These are phyloP conservation scores for Dendrothele bispora DNA, from an alignment of 768 basidiomycete species.

Conservation along the genomic window DNA sequence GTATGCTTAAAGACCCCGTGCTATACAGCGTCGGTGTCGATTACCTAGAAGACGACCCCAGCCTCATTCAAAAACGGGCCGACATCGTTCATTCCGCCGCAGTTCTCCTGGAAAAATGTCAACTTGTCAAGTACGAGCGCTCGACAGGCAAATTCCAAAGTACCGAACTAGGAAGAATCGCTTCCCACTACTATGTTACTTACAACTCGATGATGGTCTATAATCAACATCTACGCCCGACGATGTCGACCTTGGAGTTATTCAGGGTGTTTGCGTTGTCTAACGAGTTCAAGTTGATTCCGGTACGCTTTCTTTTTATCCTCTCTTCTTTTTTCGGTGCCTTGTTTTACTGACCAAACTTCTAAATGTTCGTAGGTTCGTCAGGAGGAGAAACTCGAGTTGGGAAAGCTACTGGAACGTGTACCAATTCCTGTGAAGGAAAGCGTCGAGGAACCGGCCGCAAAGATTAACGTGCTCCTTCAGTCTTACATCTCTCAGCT, in stretches of 20 bases:
- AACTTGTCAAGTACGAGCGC: conserved; percentile 92
- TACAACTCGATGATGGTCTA: conserved; percentile 96
- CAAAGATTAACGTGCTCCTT: conserved; percentile 95
- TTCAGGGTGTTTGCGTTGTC: conserved; percentile 95
- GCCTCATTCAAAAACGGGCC: conserved; percentile 87
- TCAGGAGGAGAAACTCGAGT: conserved; percentile 88
- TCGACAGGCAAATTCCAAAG: conserved; percentile 85
- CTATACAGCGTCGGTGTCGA: conserved; percentile 88
- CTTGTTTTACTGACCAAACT: conserved; percentile 9
- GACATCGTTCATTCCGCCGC: conserved; percentile 95
- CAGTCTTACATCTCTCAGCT: conserved; percentile 94
- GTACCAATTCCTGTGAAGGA: conserved; percentile 99
- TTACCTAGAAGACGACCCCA: conserved; percentile 84
- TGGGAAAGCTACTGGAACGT: conserved; percentile 85
- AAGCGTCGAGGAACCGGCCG: conserved; percentile 91
- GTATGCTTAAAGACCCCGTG: conserved; percentile 87
- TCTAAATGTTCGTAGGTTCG: conserved; percentile 65
- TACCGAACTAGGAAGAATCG: conserved; percentile 92
- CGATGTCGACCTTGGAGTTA: conserved; percentile 86
- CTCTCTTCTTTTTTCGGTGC: neutral
- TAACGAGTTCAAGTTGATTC: conserved; percentile 93
- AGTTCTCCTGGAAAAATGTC: conserved; percentile 89
- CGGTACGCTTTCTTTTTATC: conserved; percentile 41
- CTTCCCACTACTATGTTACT: conserved; percentile 94
- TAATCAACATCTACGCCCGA: conserved; percentile 87